Base-by-base conservation (phyloP, 202 grass and related monocot genomes). In the Zizania palustris region DNA sequence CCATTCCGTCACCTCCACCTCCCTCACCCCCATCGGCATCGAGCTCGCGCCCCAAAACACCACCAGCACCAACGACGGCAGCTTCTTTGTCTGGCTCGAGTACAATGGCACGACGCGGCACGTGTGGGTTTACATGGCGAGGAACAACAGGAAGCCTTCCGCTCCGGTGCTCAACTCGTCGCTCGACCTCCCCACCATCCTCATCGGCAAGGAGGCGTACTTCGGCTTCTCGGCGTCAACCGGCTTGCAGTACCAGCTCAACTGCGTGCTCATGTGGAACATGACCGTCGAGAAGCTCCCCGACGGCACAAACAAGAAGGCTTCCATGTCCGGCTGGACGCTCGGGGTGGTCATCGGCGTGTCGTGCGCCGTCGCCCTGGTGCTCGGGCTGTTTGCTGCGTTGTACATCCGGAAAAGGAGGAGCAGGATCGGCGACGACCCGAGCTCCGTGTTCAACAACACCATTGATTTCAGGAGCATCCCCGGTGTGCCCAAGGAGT, bases 201-300 rank as follows among this genome's bases (percentile, higher is more conserved):
- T 96, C 49, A 1, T 13, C 41, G 34, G 11, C 0, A 74, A 35
- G 33, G 21, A 0, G 14, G 80, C 58, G 5, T 96, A 85, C 77
- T 87, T 96, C 63, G 93, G 93, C 63, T 96, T 96, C 89, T 86
- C 93, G 59, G 93, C 84, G 60, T 92, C 89, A 58, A 96, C 93
- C 34, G 87, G 93, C 51, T 66, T 11, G 20, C 35, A 5, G 11
- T 88, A 90, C 71, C 45, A 96, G 87, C 85, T 96, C 79, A 90
- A 96, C 62, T 96, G 93, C 84, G 82, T 96, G 9, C 63, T 61
- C 15, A 72, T 68, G 56, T 96, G 93, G 93, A 80, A 83, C 73
- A 78, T 96, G 64, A 88, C 88, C 72, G 86, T 96, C 33, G 93
- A 96, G 20, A 54, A 1, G 50, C 51, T 96, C 49, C 15, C 9